These are phyloP conservation scores for Williopsis jadinii DNA, from an alignment of 1,139 yeast species.

Conservation along the genomic window DNA sequence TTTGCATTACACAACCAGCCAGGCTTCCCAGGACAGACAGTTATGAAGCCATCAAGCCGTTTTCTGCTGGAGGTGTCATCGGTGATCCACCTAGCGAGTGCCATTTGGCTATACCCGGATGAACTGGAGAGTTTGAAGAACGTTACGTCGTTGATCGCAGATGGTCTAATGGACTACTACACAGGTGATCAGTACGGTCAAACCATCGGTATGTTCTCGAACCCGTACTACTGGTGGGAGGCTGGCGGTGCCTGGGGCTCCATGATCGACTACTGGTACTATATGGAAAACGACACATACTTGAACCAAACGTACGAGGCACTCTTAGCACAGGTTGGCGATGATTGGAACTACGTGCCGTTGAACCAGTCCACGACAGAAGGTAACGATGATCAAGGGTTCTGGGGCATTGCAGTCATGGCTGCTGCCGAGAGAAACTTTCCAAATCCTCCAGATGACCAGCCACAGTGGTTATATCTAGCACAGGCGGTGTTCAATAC, in stretches of 20 bases:
- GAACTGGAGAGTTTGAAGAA: slow-evolving; percentile 32
- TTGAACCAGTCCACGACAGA: slow-evolving; percentile 89
- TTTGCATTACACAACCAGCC: no score
- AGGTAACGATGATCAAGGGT: slow-evolving; percentile 97
- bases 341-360: slow-evolving; percentile 72
- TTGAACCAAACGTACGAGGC: slow-evolving; percentile 54
- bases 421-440: slow-evolving; percentile 87
- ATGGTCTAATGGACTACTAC: slow-evolving; percentile 81
- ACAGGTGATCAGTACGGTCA: slow-evolving; percentile 67
- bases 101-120: slow-evolving; percentile 30
- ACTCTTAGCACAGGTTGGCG: slow-evolving; percentile 70
- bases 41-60: no score
- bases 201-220: slow-evolving; percentile 73
- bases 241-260: slow-evolving; percentile 97
- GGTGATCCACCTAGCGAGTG: slow-evolving; percentile 2
- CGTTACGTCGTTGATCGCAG: slow-evolving; percentile 49
- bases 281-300: slow-evolving; percentile 65
- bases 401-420: slow-evolving; percentile 93
- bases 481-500: slow-evolving; percentile 84
- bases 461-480: slow-evolving; percentile 67
- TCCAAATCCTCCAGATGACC: slow-evolving; percentile 55
- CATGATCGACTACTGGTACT: slow-evolving; percentile 69
- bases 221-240: slow-evolving; percentile 98
- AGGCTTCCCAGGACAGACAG: no score
- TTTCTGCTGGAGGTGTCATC: background rate